phyloP scores from a whole-genome alignment of 345 rosid species.

The Lenwebbia sp. region DNA sequence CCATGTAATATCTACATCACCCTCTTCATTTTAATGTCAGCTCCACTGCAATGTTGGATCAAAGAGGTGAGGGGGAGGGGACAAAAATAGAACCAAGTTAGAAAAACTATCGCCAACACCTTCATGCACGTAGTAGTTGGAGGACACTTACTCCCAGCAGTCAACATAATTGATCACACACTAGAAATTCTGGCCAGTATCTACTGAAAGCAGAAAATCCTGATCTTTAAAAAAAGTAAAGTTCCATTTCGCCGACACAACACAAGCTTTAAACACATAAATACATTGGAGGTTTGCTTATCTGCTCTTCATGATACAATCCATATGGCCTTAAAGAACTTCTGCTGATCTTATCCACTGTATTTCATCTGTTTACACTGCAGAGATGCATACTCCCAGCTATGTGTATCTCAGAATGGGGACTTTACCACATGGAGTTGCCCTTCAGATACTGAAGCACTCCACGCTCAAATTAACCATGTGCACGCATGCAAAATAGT shows the following conservation, averaged over 20 bases:
- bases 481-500: not conserved
- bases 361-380: not conserved
- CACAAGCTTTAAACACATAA: not conserved
- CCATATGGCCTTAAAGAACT: not conserved
- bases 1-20: not conserved
- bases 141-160: not conserved
- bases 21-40: not conserved
- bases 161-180: not conserved
- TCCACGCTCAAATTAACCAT: not conserved
- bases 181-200: not conserved
- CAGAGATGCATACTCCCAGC: not conserved
- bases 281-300: not conserved
- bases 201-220: not conserved
- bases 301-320: not conserved
- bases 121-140: not conserved
- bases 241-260: not conserved
- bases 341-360: not conserved
- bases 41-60: not conserved
- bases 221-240: not conserved
- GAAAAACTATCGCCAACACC: not conserved
- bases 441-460: not conserved
- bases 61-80: not conserved
- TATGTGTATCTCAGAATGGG: not conserved
- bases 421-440: not conserved
- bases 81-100: not conserved